These are phyloP conservation scores for Veloboletus limbatus DNA, from an alignment of 1,284 basidiomycete genomes.

Conservation along the genomic window DNA sequence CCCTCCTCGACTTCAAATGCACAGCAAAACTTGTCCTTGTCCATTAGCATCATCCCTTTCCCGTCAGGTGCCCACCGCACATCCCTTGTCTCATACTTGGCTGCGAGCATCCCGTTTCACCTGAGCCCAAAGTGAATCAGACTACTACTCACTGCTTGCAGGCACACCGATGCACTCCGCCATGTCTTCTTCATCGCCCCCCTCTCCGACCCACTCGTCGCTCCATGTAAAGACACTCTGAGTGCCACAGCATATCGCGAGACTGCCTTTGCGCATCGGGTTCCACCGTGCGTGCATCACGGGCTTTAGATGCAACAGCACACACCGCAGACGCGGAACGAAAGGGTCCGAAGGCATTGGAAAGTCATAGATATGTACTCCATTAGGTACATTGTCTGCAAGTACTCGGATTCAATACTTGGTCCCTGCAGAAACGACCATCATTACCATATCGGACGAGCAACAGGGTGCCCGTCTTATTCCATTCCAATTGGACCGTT, in stretches of 20 bases:
- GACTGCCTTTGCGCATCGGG: slow-evolving; percentile 64
- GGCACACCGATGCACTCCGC: slow-evolving; percentile 81
- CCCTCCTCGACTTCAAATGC: slow-evolving; percentile 74
- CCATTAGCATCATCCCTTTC: slow-evolving; percentile 68
- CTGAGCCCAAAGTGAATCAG: not conserved
- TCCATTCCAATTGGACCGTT: slow-evolving; percentile 72
- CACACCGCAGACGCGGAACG: slow-evolving; percentile 57
- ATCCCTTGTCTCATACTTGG: slow-evolving; percentile 62
- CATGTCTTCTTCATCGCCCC: slow-evolving; percentile 59
- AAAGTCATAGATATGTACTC: slow-evolving; percentile 61
- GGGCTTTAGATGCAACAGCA: slow-evolving; percentile 60
- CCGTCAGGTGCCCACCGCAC: slow-evolving; percentile 82
- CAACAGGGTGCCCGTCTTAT: slow-evolving; percentile 67
- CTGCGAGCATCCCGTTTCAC: slow-evolving; percentile 35
- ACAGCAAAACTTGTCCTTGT: slow-evolving; percentile 77
- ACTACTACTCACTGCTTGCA: slow-evolving; percentile 58
- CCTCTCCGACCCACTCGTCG: slow-evolving; percentile 69
- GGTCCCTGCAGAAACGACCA: not conserved
- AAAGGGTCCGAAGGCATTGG: slow-evolving; percentile 52
- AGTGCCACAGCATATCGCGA: slow-evolving; percentile 67
- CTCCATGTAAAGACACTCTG: slow-evolving; percentile 78
- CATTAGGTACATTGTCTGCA: slow-evolving; percentile 59
- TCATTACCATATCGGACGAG: slow-evolving; percentile 64
- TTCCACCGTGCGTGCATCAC: slow-evolving; percentile 73
- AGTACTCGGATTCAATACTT: slow-evolving; percentile 4